Base-by-base conservation (phyloP, 192 early-diverging fungal genomes). In the Mortierella alpina region DNA sequence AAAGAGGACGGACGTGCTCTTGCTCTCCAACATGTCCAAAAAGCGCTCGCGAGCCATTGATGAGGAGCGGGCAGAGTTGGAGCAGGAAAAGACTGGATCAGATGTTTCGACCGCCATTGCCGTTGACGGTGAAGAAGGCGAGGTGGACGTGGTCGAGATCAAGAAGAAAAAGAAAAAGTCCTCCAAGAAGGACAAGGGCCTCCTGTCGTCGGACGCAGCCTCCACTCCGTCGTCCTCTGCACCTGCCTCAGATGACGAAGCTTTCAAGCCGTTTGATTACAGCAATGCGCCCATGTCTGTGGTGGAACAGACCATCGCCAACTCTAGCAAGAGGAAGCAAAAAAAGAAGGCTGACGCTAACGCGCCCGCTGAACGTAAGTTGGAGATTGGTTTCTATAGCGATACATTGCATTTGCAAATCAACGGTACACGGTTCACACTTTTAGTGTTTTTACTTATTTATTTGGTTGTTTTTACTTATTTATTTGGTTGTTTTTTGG, bases 241-340 rank as follows among this genome's bases (percentile, higher is more conserved):
- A 8, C 48, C 57, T 31, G 63, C 10, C 14, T 52, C 63, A 2
- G 75, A 57, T 6, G 63, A 66, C 42, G 69, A 80, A 7, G 46
- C 53, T 1, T 80, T 80, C 66, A 23, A 72, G 48, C 70, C 77
- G 5, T 80, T 80, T 66, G 77, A 80, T 56, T 80, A 80, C 40
- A 80, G 52, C 66, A 72, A 46, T 44, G 77, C 63, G 1, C 58
- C 52, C 31, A 31, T 31, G 18, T 80, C 77, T 42, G 70, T 70
- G 3, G 77, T 80, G 46, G 77, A 80, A 41, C 70, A 72, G 44
- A 68, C 59, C 11, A 52, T 80, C 20, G 70, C 61, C n/a, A 41
- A 49, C 40, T 55, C 66, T 12, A 61, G 55, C 49, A 68, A 68
- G 42, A 59, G 53, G 49, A 68, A 56, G 44, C 49, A 58, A 15